A percentile compares a stretch with the other conserved stretches of the same genome.
These are phyloP conservation scores for Metarhizium robertsii DNA, from an alignment of 2,329 filamentous ascomycete species.

Conservation along the genomic window DNA sequence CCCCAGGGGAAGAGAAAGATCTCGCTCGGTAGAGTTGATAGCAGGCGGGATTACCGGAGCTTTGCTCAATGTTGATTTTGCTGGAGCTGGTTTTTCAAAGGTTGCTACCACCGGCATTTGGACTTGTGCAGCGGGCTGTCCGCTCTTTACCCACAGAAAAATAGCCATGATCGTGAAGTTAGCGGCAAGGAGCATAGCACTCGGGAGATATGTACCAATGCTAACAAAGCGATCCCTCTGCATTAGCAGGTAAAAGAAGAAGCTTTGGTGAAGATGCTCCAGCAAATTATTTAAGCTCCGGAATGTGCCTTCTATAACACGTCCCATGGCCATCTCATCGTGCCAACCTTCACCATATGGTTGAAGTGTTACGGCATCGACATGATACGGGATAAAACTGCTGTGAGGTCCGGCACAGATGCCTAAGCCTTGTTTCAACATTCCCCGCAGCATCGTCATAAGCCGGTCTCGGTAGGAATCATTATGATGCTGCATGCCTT, in stretches of 20 bases:
- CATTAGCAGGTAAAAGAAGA: slow-evolving; percentile 98
- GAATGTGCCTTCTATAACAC: slow-evolving; percentile 82
- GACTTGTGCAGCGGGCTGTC: slow-evolving; percentile 31
- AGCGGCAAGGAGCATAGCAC: slow-evolving; percentile 90
- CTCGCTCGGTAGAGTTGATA: slow-evolving; percentile 41
- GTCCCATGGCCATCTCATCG: slow-evolving; percentile 92
- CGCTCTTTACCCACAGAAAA: slow-evolving; percentile 85
- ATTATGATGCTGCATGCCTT: slow-evolving; percentile 78
- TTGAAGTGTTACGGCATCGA: slow-evolving; percentile 89
- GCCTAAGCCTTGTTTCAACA: slow-evolving; percentile 85
- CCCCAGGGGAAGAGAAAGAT: slow-evolving; percentile 63
- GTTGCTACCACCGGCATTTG: neutral
- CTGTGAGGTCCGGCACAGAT: slow-evolving; percentile 87
- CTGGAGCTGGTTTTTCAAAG: slow-evolving; percentile 12
- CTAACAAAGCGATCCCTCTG: slow-evolving; percentile 89
- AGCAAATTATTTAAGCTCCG: slow-evolving; percentile 92
- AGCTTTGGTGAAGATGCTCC: slow-evolving; percentile 95
- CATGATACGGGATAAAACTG: slow-evolving; percentile 94
- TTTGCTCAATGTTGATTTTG: slow-evolving; percentile 18
- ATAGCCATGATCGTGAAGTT: slow-evolving; percentile 97
- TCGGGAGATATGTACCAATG: slow-evolving; percentile 93
- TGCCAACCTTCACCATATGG: slow-evolving; percentile 90
- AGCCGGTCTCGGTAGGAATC: slow-evolving; percentile 75
- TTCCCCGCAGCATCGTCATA: slow-evolving; percentile 80
- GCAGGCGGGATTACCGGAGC: neutral